A percentile compares a stretch with the other conserved stretches of the same genome.
phyloP scores from a whole-genome alignment of 2,329 filamentous ascomycete species.

The Coniochaeta prunicola region DNA sequence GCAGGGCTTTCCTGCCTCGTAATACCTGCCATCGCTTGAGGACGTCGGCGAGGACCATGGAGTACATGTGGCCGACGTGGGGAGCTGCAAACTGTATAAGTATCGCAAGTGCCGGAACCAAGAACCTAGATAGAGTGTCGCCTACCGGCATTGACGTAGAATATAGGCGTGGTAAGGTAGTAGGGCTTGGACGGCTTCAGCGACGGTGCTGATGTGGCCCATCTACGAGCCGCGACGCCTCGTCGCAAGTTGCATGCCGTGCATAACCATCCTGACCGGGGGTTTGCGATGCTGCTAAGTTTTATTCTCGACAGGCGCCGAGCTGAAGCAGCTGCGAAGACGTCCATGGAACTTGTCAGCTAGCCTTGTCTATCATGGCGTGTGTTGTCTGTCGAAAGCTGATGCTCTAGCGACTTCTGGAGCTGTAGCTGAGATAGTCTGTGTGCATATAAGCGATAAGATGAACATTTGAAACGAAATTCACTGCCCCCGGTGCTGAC shows the following conservation, averaged over 20 bases:
- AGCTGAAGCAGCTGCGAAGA: not conserved
- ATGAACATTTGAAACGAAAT: not conserved
- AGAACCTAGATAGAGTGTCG: constrained; percentile 3
- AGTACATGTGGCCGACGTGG: constrained; percentile 91
- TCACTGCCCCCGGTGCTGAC: not conserved
- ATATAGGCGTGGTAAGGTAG: constrained; percentile 95
- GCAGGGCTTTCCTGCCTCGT: constrained; percentile 60
- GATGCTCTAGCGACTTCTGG: not conserved
- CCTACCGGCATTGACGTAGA: constrained; percentile 93
- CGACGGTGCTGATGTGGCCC: not conserved
- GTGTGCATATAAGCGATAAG: not conserved
- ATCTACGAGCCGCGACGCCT: not conserved
- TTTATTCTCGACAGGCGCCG: not conserved
- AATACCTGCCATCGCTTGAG: constrained; percentile 86
- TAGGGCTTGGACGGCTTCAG: constrained; percentile 59
- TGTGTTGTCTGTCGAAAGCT: not conserved
- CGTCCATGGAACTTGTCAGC: not conserved
- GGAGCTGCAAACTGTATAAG: constrained; percentile 53
- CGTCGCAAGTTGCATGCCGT: not conserved
- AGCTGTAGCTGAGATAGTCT: not conserved
- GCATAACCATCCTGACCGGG: not conserved
- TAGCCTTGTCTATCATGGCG: not conserved
- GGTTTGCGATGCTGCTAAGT: not conserved
- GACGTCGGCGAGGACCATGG: constrained; percentile 79
- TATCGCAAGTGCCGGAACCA: not conserved